Evolutionary conservation across 352 stramenopile genomes (phyloP).

Genomic region (Phytophthora cryptogea): DNA sequence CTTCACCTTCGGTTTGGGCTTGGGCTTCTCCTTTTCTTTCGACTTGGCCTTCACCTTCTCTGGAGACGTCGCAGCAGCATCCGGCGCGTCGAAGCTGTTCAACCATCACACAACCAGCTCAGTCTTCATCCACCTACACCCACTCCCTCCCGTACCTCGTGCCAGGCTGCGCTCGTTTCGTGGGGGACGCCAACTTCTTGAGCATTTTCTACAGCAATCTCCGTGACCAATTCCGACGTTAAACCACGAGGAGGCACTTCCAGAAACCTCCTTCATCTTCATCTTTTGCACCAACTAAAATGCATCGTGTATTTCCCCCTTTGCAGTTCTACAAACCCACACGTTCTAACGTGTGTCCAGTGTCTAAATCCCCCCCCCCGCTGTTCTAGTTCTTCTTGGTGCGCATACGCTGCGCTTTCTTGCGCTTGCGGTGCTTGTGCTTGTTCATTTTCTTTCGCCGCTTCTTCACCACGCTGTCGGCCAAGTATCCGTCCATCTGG

Average conservation of each 20-base stretch:
- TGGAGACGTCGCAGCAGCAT: conserved; percentile 6
- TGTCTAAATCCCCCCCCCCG: not conserved
- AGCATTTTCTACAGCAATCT: conserved; percentile 29
- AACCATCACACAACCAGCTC: not conserved
- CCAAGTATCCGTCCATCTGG: conserved; percentile 78
- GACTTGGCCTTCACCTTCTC: conserved; percentile 7
- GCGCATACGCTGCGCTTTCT: conserved; percentile 87
- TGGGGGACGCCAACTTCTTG: conserved; percentile 56
- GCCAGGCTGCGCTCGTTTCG: conserved; percentile 9
- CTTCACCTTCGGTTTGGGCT: conserved; percentile 12
- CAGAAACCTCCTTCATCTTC: too few relatives aligned
- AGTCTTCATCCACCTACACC: not conserved
- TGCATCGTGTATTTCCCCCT: conserved; percentile 25
- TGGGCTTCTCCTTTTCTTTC: conserved; percentile 9
- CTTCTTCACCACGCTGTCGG: conserved; percentile 90
- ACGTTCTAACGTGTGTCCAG: too few relatives aligned
- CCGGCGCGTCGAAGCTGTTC: conserved; percentile 8
- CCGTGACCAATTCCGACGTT: too few relatives aligned
- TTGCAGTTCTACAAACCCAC: conserved; percentile 1
- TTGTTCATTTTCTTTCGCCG: conserved; percentile 94
- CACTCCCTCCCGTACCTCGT: not conserved
- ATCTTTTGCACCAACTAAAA: conserved; percentile 15
- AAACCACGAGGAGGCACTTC: too few relatives aligned
- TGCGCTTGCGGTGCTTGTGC: conserved; percentile 92
- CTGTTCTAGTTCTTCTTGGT: conserved; percentile 88